phyloP scores from a whole-genome alignment of 2,329 filamentous ascomycete genomes.

The Nectriaceae sp. region DNA sequence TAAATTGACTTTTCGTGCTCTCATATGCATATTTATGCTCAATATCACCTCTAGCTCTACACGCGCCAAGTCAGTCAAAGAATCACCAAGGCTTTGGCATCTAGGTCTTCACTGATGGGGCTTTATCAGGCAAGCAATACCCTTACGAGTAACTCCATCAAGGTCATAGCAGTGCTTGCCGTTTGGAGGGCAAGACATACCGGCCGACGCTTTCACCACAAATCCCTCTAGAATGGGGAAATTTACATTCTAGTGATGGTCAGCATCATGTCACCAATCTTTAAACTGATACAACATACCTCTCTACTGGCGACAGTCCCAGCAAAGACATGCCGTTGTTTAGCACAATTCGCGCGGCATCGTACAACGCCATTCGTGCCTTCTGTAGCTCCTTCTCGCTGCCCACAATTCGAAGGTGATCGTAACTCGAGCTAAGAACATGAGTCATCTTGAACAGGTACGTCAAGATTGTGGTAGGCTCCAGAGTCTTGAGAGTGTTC shows the following conservation, averaged over 20 bases:
- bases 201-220: neutral
- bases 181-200: neutral
- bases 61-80: constrained; percentile 1
- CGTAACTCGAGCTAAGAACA: constrained; percentile 76
- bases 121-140: neutral
- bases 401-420: constrained; percentile 79
- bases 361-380: constrained; percentile 74
- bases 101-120: too few species aligned
- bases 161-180: neutral
- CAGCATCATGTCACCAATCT: constrained; percentile 1
- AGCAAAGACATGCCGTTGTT: constrained; percentile 82
- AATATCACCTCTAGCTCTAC: constrained; percentile 8
- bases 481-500: constrained; percentile 82
- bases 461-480: constrained; percentile 60
- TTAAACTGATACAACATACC: constrained; percentile 26
- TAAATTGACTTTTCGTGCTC: constrained; percentile 27
- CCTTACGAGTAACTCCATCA: neutral
- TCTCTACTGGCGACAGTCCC: constrained; percentile 75
- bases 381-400: constrained; percentile 71
- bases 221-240: neutral
- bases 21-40: constrained; percentile 19
- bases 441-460: constrained; percentile 88
- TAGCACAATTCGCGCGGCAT: constrained; percentile 72
- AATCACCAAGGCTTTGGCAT: neutral
- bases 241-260: constrained; percentile 25